Percentiles rank a stretch among this genome's conserved stretches.
phyloP scores from a whole-genome alignment of 768 basidiomycete species.

The Tephrocybe sp. region DNA sequence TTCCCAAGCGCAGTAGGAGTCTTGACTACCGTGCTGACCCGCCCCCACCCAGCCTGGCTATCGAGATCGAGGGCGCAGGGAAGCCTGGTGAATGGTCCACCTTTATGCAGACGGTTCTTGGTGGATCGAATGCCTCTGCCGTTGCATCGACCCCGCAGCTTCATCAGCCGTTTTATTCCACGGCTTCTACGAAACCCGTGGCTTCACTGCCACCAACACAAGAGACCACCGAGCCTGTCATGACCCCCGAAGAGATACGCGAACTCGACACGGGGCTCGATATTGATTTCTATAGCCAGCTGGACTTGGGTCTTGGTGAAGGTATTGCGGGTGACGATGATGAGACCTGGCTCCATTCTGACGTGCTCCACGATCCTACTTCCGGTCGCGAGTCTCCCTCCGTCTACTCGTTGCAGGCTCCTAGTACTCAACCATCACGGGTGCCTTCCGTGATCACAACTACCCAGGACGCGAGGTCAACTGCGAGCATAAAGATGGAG shows the following conservation, averaged over 20 bases:
- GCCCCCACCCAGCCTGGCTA: constrained; percentile 19
- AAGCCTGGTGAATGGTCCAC: constrained; percentile 39
- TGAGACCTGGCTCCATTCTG: constrained; percentile 39
- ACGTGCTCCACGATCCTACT: constrained; percentile 26
- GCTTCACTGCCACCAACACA: neutral
- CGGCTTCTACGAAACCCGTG: neutral
- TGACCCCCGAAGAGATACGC: constrained; percentile 34
- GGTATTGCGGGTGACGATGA: constrained; percentile 20
- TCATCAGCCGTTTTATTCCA: neutral
- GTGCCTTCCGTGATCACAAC: constrained; percentile 25
- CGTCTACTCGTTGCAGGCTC: constrained; percentile 34
- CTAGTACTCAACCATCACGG: constrained; percentile 25
- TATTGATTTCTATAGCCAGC: constrained; percentile 33
- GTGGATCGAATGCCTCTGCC: constrained; percentile 20
- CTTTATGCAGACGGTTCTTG: constrained; percentile 36
- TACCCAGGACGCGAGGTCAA: constrained; percentile 13
- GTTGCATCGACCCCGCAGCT: constrained; percentile 9
- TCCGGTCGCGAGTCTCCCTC: constrained; percentile 34
- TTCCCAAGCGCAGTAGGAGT: constrained; percentile 14
- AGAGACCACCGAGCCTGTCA: constrained; percentile 15
- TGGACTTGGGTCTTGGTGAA: constrained; percentile 35
- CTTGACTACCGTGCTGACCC: constrained; percentile 5
- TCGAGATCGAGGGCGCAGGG: constrained; percentile 30
- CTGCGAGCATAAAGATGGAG: constrained; percentile 15
- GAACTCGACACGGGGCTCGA: constrained; percentile 31